Conservation (phyloP, 345 rosid genomes). For the Populus pruinosa region DNA sequence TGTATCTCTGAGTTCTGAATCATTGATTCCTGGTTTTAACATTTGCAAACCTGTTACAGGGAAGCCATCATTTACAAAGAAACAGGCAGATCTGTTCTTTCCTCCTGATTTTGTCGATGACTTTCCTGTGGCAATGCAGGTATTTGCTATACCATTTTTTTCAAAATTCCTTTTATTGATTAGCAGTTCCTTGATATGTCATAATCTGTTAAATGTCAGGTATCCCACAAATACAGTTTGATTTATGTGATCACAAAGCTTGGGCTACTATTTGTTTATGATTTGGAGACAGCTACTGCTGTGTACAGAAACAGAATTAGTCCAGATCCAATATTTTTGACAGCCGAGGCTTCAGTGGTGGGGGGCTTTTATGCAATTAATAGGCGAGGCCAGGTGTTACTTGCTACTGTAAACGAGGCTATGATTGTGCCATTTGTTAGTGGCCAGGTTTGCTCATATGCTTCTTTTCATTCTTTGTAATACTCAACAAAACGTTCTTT, state of each 20-base stretch:
- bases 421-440: constrained; percentile 94
- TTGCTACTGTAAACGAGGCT: constrained; percentile 93
- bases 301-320: constrained; percentile 96
- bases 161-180: not conserved
- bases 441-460: constrained; percentile 67
- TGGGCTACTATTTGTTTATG: constrained; percentile 94
- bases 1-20: not conserved
- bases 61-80: constrained; percentile 87
- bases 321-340: constrained; percentile 98
- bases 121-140: constrained; percentile 99
- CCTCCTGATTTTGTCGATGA: constrained; percentile 99
- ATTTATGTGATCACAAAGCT: constrained; percentile 94
- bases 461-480: not conserved
- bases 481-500: not conserved
- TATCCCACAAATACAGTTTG: constrained; percentile 90
- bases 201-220: constrained; percentile 42
- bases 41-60: constrained; percentile 38
- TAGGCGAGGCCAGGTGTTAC: constrained; percentile 51
- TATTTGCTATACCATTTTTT: constrained; percentile 21
- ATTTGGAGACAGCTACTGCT: constrained; percentile 95
- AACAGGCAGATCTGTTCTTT: constrained; percentile 96
- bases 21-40: not conserved
- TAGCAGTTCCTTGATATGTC: not conserved
- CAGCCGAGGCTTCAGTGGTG: constrained; percentile 81
- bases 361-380: constrained; percentile 96